Evolutionary conservation across 2,329 filamentous ascomycete species (phyloP), one percentile per base, ranked within the genome.

Genomic region (Tolypocladium cylindrosporum): DNA sequence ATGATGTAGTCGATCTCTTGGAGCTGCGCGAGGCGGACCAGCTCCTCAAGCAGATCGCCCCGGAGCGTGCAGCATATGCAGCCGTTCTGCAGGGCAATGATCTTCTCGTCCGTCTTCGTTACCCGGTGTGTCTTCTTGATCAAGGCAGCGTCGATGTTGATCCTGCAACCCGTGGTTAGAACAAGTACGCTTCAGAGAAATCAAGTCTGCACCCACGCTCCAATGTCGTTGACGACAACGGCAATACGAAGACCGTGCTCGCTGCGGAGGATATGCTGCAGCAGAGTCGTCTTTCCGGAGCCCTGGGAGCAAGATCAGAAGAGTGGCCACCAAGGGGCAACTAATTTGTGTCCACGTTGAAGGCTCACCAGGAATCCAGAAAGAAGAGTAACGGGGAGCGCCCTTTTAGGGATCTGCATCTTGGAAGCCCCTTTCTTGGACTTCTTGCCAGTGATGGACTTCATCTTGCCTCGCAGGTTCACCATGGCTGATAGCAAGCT

Each of bases 11-110:
- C 85, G 42, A 90, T 86, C 55, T 79, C 74, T 21, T 83, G 78
- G 1, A 83, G 76, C 65, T 85, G 80, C 0, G 86, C 68, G 1
- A 90, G 75, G 1, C 79, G 79, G 0, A 86, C 86, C 0, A 90
- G 78, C 67, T 90, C 87, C 59, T 87, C 82, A 0, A 91, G 77
- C 1, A 90, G 71, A 58, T 90, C 87, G 1, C 87, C 86, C 4
- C 88, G 83, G 0, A 90, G 75, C 0, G 87, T 90, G 64, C 88
- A 91, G 74, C 87, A 91, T 64, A 91, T 91, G 62, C 88, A 90
- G 11, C 87, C 86, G 61, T 89, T 89, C 65, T 89, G 85, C 57
- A 89, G 77, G 11, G 85, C 81, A 19, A 89, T 82, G 39, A 89
- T 76, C 61, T 87, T 86, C 62, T 88, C 84, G 43, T 85, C 74